A percentile compares a stretch with the other conserved stretches of the same genome.
phyloP scores from a whole-genome alignment of 805 yeast species.

The Phaffomyces opuntiae region DNA sequence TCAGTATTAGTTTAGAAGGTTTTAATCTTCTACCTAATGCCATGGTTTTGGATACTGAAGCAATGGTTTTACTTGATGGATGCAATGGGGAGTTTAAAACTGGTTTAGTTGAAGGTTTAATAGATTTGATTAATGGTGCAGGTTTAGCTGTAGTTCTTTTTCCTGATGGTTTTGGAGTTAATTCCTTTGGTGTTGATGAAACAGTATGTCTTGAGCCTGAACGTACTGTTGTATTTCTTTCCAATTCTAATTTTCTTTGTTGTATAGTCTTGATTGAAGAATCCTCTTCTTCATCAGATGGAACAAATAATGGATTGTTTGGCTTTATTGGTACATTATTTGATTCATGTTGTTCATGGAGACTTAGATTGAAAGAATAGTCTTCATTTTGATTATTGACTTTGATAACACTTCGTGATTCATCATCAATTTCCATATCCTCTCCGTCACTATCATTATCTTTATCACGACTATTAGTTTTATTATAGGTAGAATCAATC shows the following conservation, averaged over 20 bases:
- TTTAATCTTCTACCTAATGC: constrained; percentile 4
- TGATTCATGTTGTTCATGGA: background rate
- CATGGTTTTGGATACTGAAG: constrained; percentile 6
- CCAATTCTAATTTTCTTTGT: constrained; percentile 13
- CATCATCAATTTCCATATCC: constrained; percentile 27
- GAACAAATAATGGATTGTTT: constrained; percentile 11
- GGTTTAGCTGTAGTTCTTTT: background rate
- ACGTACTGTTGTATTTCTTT: constrained; percentile 16
- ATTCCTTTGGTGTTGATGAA: background rate
- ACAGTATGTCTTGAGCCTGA: background rate
- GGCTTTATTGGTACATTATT: background rate
- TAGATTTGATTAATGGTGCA: constrained; percentile 1
- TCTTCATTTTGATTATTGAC: constrained; percentile 11
- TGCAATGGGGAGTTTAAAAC: constrained; percentile 6
- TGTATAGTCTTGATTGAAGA: constrained; percentile 6
- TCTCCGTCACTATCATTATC: constrained; percentile 8
- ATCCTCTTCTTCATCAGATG: constrained; percentile 11
- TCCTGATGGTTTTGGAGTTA: background rate
- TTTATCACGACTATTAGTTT: background rate
- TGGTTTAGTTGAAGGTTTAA: too few relatives aligned
- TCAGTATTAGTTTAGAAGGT: background rate
- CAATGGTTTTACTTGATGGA: constrained; percentile 6
- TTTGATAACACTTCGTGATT: constrained; percentile 15
- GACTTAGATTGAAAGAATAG: constrained; percentile 4
- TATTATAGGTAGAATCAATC: background rate